These are phyloP conservation scores for Candida germanica DNA, from an alignment of 805 yeast genomes.

Conservation along the genomic window DNA sequence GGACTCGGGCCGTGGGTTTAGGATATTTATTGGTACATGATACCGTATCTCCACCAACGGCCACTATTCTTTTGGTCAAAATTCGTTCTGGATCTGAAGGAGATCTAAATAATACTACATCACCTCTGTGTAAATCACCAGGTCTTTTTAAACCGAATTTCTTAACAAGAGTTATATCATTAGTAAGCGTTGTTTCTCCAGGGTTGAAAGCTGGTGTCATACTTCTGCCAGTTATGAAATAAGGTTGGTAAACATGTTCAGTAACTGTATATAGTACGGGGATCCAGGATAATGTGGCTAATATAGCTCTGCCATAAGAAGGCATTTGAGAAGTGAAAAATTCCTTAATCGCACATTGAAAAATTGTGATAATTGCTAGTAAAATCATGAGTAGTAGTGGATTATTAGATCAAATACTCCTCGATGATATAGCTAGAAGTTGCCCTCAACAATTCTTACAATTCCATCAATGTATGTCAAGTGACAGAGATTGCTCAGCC, in stretches of 20 bases:
- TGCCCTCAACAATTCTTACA: constrained; percentile 73
- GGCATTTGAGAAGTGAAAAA: neutral
- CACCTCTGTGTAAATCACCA: constrained; percentile 52
- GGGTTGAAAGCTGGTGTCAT: constrained; percentile 92
- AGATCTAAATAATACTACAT: constrained; percentile 72
- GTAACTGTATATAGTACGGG: constrained; percentile 71
- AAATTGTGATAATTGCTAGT: neutral
- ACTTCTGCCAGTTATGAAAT: constrained; percentile 73
- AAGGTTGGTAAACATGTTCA: constrained; percentile 70
- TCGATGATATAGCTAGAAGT: constrained; percentile 72
- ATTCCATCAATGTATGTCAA: constrained; percentile 70
- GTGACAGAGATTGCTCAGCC: constrained; percentile 51
- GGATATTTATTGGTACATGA: constrained; percentile 67
- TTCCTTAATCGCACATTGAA: no score
- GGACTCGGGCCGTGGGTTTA: constrained; percentile 55
- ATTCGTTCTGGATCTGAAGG: constrained; percentile 76
- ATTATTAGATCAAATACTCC: constrained; percentile 64
- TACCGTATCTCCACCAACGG: constrained; percentile 67
- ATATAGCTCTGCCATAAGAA: constrained; percentile 16
- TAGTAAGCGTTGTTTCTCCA: constrained; percentile 39
- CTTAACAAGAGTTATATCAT: constrained; percentile 67
- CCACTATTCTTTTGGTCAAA: constrained; percentile 79
- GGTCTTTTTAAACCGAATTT: constrained; percentile 55
- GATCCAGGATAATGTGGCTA: constrained; percentile 55
- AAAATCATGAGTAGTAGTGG: constrained; percentile 11